A percentile compares a stretch with the other conserved stretches of the same genome.
Conservation (phyloP, 2,329 filamentous ascomycete species). For the Aspergillus vadensis region DNA sequence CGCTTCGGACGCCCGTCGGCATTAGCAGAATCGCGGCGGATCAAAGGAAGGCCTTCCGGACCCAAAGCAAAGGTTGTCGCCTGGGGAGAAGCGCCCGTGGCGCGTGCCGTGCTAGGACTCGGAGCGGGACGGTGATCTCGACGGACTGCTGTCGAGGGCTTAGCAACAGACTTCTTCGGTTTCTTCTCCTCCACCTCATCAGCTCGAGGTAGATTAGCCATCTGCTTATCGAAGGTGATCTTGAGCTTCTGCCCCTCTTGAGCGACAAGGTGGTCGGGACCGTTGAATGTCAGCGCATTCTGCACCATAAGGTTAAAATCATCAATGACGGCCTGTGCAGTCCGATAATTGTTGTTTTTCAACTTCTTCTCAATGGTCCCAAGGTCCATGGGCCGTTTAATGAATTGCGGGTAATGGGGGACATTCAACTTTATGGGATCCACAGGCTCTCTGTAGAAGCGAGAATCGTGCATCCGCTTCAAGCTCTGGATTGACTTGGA, state of each 20-base stretch:
- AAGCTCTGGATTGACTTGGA: conserved; percentile 49
- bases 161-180: conserved; percentile 46
- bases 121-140: conserved; percentile 52
- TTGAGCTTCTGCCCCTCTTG: conserved; percentile 64
- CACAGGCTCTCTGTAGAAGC: conserved; percentile 76
- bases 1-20: conserved; percentile 83
- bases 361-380: conserved; percentile 78
- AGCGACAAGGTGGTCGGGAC: conserved; percentile 72
- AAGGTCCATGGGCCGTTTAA: conserved; percentile 83
- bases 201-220: conserved; percentile 61
- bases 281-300: conserved; percentile 84
- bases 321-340: conserved; percentile 69
- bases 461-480: conserved; percentile 83
- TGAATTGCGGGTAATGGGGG: conserved; percentile 70
- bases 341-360: conserved; percentile 68
- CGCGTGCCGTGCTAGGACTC: conserved; percentile 42
- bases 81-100: conserved; percentile 34
- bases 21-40: conserved; percentile 80
- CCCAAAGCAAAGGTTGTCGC: conserved; percentile 72
- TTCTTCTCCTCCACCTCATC: conserved; percentile 66
- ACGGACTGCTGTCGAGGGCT: conserved; percentile 46
- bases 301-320: conserved; percentile 77
- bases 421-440: conserved; percentile 73
- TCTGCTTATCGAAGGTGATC: conserved; percentile 61
- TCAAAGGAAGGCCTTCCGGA: conserved; percentile 75